These are phyloP conservation scores for Furcasterigmium furcatum DNA, from an alignment of 2,329 filamentous ascomycete genomes.

Conservation along the genomic window DNA sequence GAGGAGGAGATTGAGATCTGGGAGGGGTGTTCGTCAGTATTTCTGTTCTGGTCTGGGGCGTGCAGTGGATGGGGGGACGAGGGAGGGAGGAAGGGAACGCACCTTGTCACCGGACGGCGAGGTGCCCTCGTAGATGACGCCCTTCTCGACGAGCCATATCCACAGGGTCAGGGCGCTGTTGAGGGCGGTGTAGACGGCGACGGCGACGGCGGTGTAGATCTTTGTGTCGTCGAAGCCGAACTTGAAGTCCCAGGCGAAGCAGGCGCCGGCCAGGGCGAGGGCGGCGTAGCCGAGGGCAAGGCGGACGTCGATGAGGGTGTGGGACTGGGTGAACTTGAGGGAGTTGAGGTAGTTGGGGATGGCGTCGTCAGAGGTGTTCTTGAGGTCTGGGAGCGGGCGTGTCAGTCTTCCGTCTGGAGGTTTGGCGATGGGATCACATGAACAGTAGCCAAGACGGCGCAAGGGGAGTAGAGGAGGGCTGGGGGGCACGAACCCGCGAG, in stretches of 20 bases:
- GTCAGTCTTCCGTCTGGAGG: constrained; percentile 10
- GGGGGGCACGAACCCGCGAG: constrained; percentile 48
- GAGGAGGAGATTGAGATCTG: constrained; percentile 74
- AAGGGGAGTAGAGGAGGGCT: constrained; percentile 1
- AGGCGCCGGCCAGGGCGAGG: constrained; percentile 74
- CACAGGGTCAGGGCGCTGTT: constrained; percentile 79
- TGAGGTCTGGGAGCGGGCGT: constrained; percentile 65
- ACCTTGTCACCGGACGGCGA: constrained; percentile 65
- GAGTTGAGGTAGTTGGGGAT: constrained; percentile 90
- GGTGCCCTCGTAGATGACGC: constrained; percentile 74
- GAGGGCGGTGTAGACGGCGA: constrained; percentile 73
- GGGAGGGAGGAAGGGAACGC: constrained; percentile 15
- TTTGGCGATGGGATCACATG: too few species aligned
- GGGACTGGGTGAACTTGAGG: constrained; percentile 78
- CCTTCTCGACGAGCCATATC: constrained; percentile 80
- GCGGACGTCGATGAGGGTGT: constrained; percentile 77
- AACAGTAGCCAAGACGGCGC: neutral
- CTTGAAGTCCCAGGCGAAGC: constrained; percentile 90
- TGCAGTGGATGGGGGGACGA: neutral
- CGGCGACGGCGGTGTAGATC: constrained; percentile 74
- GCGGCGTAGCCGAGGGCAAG: constrained; percentile 80
- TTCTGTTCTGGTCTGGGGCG: neutral
- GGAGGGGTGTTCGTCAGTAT: neutral
- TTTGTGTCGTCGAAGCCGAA: constrained; percentile 87
- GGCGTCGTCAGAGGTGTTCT: constrained; percentile 94